Evolutionary conservation across 1,284 basidiomycete species (phyloP), one percentile per base, ranked within the genome.

Genomic region (Cutaneotrichosporon curvatum): DNA sequence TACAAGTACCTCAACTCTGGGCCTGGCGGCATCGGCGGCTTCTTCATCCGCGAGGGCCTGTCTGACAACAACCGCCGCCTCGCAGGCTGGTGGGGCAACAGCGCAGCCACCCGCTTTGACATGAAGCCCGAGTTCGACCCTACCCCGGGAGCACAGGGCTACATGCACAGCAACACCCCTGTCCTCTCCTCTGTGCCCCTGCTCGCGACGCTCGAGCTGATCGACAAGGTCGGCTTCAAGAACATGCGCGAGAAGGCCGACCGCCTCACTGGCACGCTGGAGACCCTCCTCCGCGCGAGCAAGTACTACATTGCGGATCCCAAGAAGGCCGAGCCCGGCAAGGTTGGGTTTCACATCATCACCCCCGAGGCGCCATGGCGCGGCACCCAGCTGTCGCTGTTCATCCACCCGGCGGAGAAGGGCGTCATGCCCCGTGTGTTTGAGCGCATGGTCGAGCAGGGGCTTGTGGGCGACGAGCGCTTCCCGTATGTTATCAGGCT

Each of bases 1-100:
- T 96, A 95, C 78, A 96, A 96, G 75, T 99, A 97, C 72, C 80
- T 96, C 46, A 97, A 95, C 70, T 84, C 89, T 12, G 90, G 95
- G 1, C 92, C 94, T 4, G 92, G 94, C 14, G 89, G 85, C 12
- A 94, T 97, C 46, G 95, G 83, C n/a, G 95, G 92, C 11, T 63
- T 60, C 46, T 72, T 61, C 39, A 58, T 72, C 38, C 61, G 64
- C 20, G 44, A 57, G 4, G 68, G 69, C 2, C 53, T 72, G n/a
- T 59, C 66, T 30, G 63, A 70, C 50, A 57, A 59, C 15, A 65
- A 63, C 10, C 54, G 65, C 60, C 89, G 92, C 62, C 82, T 84
- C 49, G 84, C 90, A 19, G 94, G 95, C 30, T 99, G 94, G 94
- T 99, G 91, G 89, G 94, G 95, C 38, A 90, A 97, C 68, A 81